These are phyloP conservation scores for Nannochloropsis granulata DNA, from an alignment of 108 stramenopile genomes.

Conservation along the genomic window DNA sequence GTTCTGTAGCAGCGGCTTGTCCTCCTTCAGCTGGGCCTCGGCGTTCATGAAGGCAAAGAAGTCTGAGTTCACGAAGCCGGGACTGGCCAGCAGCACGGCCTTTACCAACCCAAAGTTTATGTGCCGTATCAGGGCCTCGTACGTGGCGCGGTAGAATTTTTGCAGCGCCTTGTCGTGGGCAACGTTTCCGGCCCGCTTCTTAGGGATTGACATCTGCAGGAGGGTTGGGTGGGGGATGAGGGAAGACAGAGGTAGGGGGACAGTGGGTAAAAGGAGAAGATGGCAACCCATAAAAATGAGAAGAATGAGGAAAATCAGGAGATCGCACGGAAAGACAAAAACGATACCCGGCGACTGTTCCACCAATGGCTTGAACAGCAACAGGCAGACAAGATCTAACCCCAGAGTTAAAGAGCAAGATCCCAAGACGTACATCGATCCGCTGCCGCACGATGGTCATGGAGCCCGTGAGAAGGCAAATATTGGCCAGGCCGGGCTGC, in stretches of 20 bases:
- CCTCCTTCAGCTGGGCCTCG: constrained; percentile 56
- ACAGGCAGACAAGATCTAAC: too few relatives aligned
- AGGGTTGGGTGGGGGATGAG: background rate
- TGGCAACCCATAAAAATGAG: too few relatives aligned
- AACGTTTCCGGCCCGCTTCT: constrained; percentile 64
- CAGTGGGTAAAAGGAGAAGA: too few relatives aligned
- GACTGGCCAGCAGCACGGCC: constrained; percentile 63
- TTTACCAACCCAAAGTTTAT: constrained; percentile 73
- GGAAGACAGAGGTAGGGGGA: background rate
- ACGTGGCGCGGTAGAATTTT: constrained; percentile 82
- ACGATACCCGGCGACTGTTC: too few relatives aligned
- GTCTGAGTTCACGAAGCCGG: constrained; percentile 85
- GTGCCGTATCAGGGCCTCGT: constrained; percentile 68
- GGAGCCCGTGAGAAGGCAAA: constrained; percentile 75
- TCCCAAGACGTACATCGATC: constrained; percentile 45
- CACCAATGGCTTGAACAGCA: too few relatives aligned
- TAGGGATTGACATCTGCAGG: constrained; percentile 71
- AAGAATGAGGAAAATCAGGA: too few relatives aligned
- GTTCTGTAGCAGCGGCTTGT: constrained; percentile 55
- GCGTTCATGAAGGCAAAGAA: constrained; percentile 65
- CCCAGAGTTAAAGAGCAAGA: background rate
- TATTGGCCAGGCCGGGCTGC: constrained; percentile 70
- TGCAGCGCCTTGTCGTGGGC: constrained; percentile 63
- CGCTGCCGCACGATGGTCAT: constrained; percentile 73
- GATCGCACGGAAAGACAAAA: too few relatives aligned